A percentile compares a stretch with the other conserved stretches of the same genome.
Evolutionary conservation across 1,284 basidiomycete species (phyloP).

Genomic region (Puccinia triticina): DNA sequence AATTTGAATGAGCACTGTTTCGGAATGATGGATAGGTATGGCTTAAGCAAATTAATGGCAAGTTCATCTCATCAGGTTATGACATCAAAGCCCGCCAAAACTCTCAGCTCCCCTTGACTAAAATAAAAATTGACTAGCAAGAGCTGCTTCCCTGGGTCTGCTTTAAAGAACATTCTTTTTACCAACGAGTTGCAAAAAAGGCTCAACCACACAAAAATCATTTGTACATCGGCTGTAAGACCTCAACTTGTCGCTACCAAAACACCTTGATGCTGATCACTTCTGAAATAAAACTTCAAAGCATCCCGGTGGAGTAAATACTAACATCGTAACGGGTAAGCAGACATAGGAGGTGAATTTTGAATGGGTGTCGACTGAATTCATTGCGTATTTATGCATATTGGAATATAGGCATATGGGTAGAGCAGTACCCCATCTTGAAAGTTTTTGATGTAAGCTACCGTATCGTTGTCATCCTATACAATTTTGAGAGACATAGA

Average conservation of each 20-base stretch:
- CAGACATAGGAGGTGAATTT: background rate
- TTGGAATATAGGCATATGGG: background rate
- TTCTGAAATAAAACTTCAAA: background rate
- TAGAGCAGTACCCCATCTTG: slow-evolving; percentile 19
- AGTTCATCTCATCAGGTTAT: background rate
- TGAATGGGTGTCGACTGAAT: background rate
- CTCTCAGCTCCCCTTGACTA: background rate
- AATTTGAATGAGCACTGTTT: slow-evolving; percentile 31
- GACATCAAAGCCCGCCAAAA: background rate
- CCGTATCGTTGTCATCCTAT: background rate
- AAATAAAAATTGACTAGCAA: too few relatives aligned
- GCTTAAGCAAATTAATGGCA: slow-evolving; percentile 38
- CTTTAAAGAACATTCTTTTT: slow-evolving; percentile 33
- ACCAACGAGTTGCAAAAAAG: slow-evolving; percentile 38
- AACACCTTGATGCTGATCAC: background rate
- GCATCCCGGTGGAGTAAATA: slow-evolving; percentile 45
- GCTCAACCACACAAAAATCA: slow-evolving; percentile 29
- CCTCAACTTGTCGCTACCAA: background rate
- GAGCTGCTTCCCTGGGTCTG: background rate
- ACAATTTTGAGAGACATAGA: background rate
- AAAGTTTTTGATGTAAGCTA: slow-evolving; percentile 1
- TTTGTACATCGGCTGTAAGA: slow-evolving; percentile 36
- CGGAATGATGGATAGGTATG: slow-evolving; percentile 20
- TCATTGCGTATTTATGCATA: background rate
- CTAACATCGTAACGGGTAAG: slow-evolving; percentile 20